Evolutionary conservation across 2,329 filamentous ascomycete species (phyloP), one percentile per base, ranked within the genome.

Genomic region (Neonectria punicea): DNA sequence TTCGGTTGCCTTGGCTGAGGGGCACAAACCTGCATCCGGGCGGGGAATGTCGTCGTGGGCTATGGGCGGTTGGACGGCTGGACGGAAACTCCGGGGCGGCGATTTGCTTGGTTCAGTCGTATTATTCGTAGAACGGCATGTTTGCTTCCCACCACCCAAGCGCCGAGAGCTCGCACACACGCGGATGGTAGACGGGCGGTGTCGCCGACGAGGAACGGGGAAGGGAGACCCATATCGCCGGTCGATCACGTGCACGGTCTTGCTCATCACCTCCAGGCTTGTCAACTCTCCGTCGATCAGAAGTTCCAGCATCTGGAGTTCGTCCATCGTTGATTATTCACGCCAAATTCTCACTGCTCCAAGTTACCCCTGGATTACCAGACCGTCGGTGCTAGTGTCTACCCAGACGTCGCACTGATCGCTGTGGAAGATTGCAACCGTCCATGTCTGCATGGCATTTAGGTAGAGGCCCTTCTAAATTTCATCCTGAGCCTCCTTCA

Each of bases 51-150:
- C 30, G 22, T 51, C n/a, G 56, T 58, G 44, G 49, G 5, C 25
- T 34, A 16, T 20, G 34, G 53, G 44, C 46, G 16, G 50, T 56
- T 47, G 58, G 39, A 47, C 62, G 58, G 53, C 41, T 61, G 49
- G 36, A 50, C 62, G 53, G 62, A 49, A 53, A 39, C 47, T 7
- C 57, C 62, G 51, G 46, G n/a, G 16, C 28, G 53, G 54, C 47
- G 50, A 49, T 54, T 36, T n/a, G 18, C 36, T 44, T 56, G 60
- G 39, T 36, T 28, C 51, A 44, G 16, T 34, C 53, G 46, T 39
- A 46, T 54, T 44, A 58, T 46, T 50, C 25, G 41, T 9, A 14
- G 39, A 30, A 36, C n/a, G 41, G 36, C 36, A n/a, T 39, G 14
- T 43, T 20, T 25, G 25, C 39, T 18, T 41, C 39, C 10, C 39